Percentiles rank a stretch among this genome's conserved stretches.
Evolutionary conservation across 768 basidiomycete species (phyloP).

Genomic region (Mycena leptocephala): DNA sequence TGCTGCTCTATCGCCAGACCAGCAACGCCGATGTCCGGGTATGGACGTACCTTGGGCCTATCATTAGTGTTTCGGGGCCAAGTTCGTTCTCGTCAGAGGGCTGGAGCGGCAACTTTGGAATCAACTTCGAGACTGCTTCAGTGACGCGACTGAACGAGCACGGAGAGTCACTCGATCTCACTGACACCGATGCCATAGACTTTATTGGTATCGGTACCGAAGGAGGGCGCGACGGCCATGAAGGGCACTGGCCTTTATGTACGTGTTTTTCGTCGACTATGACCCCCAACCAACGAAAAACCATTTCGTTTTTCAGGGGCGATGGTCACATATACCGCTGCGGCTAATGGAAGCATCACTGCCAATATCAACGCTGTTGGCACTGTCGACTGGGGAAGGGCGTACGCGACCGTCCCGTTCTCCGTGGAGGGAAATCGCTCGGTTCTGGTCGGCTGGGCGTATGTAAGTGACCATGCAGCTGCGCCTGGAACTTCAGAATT

Average conservation of each 20-base stretch:
- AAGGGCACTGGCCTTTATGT: conserved; percentile 35
- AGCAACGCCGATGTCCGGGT: conserved; percentile 27
- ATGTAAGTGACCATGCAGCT: background rate
- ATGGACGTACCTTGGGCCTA: conserved; percentile 32
- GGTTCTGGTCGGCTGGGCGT: conserved; percentile 30
- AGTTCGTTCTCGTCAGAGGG: conserved; percentile 22
- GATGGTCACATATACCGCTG: conserved; percentile 18
- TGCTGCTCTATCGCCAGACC: conserved; percentile 30
- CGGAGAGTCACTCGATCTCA: conserved; percentile 21
- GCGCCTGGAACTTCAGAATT: background rate
- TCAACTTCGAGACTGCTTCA: conserved; percentile 31
- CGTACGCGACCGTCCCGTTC: conserved; percentile 30
- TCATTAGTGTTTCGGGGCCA: conserved; percentile 13
- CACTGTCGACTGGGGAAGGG: conserved; percentile 24
- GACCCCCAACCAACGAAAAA: background rate
- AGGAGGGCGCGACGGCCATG: conserved; percentile 26
- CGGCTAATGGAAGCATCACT: conserved; percentile 20
- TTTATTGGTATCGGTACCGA: conserved; percentile 32
- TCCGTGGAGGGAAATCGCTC: conserved; percentile 22
- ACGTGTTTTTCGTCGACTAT: background rate
- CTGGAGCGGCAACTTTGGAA: conserved; percentile 33
- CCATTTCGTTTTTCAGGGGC: conserved; percentile 18
- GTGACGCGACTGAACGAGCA: conserved; percentile 29
- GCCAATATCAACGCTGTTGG: conserved; percentile 26
- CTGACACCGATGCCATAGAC: conserved; percentile 23